These are phyloP conservation scores for Pulveroboletus ridleyi DNA, from an alignment of 1,284 basidiomycete genomes.

Conservation along the genomic window DNA sequence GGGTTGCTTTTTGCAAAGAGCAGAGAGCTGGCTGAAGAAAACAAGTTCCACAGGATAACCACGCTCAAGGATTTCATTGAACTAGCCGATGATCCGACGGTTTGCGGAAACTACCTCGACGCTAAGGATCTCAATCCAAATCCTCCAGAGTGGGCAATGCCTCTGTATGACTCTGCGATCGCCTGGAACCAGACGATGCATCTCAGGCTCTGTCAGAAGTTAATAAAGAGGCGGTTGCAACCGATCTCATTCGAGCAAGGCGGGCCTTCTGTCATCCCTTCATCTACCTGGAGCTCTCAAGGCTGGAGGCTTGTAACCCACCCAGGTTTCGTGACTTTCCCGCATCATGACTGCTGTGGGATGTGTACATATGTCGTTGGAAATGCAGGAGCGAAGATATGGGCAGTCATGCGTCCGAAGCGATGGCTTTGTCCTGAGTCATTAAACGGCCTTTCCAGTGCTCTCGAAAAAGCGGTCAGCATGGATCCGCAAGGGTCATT, in stretches of 20 bases:
- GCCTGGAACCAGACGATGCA: not conserved
- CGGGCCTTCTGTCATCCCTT: not conserved
- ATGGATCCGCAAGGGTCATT: too few species aligned
- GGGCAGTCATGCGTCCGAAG: too few species aligned
- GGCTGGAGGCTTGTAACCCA: slow-evolving; percentile 12
- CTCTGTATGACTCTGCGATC: not conserved
- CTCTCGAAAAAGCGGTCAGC: too few species aligned
- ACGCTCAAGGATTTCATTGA: not conserved
- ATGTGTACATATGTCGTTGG: slow-evolving; percentile 7
- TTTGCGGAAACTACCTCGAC: slow-evolving; percentile 6
- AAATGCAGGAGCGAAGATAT: not conserved
- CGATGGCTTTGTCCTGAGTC: too few species aligned
- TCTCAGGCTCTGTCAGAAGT: not conserved
- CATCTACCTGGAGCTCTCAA: not conserved
- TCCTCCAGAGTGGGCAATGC: not conserved
- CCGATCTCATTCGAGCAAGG: too few species aligned
- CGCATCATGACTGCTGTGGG: slow-evolving; percentile 6
- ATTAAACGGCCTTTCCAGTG: too few species aligned
- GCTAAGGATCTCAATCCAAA: not conserved
- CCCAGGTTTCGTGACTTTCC: slow-evolving; percentile 1
- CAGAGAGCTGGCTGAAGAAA: too few species aligned
- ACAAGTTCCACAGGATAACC: too few species aligned
- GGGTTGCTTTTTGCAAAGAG: too few species aligned
- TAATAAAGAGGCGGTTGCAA: too few species aligned
- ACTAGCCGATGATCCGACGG: not conserved